Base-by-base conservation (phyloP, 2,329 filamentous ascomycete species). In the Penicillium hesseltinei region DNA sequence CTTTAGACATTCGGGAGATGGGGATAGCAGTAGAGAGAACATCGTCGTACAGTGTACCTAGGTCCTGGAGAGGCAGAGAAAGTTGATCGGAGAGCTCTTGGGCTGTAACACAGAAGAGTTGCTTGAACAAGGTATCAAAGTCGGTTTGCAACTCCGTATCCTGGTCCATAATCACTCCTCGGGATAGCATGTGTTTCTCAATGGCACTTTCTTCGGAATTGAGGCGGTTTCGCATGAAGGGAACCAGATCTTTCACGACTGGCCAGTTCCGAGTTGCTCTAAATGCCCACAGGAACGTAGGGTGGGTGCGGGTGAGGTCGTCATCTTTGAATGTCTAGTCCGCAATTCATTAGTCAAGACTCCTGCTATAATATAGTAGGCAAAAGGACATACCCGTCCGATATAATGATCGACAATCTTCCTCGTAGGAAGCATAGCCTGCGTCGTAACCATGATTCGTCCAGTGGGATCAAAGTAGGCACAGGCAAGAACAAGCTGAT, bases 201-300 rank as follows among this genome's bases (percentile, higher is more conserved):
- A 80, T 75, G 49, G 77, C 69, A 35, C 62, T 80, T 73, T 60
- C 84, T 69, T 70, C 80, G 63, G 64, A 74, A 43, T 81, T 76
- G n/a, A 96, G 74, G 63, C 94, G 90, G 39, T 80, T 81, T 53
- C 82, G 82, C 88, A 96, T 96, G 42, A 83, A 83, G 7, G 84
- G 83, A 25, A 95, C 80, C 5, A 94, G 78, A 44, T 85, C 83
- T 54, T 80, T 80, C 27, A 96, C 81, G 40, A 84, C 82, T 8
- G 76, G 70, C 92, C 92, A 96, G 71, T 92, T 88, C 57, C 87
- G 83, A 7, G 89, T 90, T 3, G 91, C 89, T 56, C 89, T 84
- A 69, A 90, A 95, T 67, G 94, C 88, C 92, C 92, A 96, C 49
- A 92, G 85, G 73, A 94, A 96, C 2, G 92, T 85, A 0, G 89